These are phyloP conservation scores for Solanum pennellii DNA, from an alignment of 257 asterid genomes.

Conservation along the genomic window DNA sequence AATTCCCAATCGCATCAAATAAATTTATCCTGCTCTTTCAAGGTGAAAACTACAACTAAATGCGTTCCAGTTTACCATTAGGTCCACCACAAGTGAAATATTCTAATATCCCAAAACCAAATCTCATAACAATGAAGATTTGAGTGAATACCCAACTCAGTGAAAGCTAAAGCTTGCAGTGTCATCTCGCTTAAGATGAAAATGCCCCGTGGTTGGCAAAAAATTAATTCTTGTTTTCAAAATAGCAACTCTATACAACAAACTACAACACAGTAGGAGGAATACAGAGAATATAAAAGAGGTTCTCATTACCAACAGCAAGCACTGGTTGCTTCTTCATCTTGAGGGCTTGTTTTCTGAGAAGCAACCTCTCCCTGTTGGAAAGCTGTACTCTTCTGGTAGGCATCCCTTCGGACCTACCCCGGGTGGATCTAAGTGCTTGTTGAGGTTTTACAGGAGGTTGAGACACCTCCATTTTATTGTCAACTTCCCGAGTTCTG, in stretches of 20 bases:
- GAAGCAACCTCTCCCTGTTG: slow-evolving; percentile 81
- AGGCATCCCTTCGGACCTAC: slow-evolving; percentile 13
- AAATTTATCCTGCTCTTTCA: neutral
- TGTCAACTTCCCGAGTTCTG: slow-evolving; percentile 6
- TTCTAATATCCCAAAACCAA: neutral
- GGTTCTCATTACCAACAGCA: slow-evolving; percentile 54
- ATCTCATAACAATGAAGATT: neutral
- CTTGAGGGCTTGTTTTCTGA: slow-evolving; percentile 75
- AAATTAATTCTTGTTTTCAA: neutral
- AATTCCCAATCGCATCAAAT: neutral
- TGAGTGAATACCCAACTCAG: neutral
- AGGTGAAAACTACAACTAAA: neutral
- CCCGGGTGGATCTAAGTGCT: slow-evolving; percentile 15
- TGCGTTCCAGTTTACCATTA: neutral
- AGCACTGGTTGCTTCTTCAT: slow-evolving; percentile 57
- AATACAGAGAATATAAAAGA: neutral
- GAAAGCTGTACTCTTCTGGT: slow-evolving; percentile 43
- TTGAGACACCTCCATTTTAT: slow-evolving; percentile 3
- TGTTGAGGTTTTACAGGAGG: slow-evolving; percentile 14
- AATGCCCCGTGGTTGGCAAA: neutral
- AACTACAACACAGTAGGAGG: neutral
- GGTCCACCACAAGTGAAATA: neutral
- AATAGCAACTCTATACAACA: neutral
- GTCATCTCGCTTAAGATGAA: neutral
- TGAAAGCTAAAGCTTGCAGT: neutral